phyloP scores from a whole-genome alignment of 805 yeast genomes.

The Saturnispora halmiae region DNA sequence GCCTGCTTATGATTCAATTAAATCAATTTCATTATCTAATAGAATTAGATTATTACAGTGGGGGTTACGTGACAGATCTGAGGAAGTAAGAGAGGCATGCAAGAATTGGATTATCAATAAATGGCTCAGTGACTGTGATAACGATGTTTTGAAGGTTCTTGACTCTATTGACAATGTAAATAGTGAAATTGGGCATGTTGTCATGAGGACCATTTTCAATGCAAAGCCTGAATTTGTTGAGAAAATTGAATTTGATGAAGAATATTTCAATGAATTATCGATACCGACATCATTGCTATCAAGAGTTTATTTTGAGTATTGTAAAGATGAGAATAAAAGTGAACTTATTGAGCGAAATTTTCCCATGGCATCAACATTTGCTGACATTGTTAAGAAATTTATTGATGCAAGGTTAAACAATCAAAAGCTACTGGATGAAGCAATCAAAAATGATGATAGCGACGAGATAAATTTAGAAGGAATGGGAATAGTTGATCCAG shows the following conservation, averaged over 20 bases:
- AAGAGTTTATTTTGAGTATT: constrained; percentile 56
- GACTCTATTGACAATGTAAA: constrained; percentile 61
- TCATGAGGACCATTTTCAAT: constrained; percentile 54
- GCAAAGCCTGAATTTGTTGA: constrained; percentile 54
- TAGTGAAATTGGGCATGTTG: constrained; percentile 57
- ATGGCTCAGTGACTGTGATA: constrained; percentile 65
- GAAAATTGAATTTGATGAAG: constrained; percentile 51
- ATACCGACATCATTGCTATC: constrained; percentile 69
- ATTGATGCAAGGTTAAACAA: constrained; percentile 38
- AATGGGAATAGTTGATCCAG: constrained; percentile 36
- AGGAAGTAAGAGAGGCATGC: constrained; percentile 62
- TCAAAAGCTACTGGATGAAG: constrained; percentile 1
- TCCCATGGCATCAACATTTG: constrained; percentile 72
- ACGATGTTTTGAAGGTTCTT: constrained; percentile 43
- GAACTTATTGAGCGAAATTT: constrained; percentile 57
- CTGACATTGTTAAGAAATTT: constrained; percentile 49
- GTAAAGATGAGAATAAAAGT: constrained; percentile 42
- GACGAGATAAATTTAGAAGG: constrained; percentile 15
- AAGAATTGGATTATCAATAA: constrained; percentile 53
- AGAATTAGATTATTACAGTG: constrained; percentile 65
- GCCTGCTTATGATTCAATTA: constrained; percentile 56
- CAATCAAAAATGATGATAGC: constrained; percentile 20
- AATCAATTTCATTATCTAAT: constrained; percentile 39
- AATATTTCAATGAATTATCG: constrained; percentile 60
- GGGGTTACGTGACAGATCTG: constrained; percentile 87